Percentiles rank a stretch among this genome's conserved stretches.
Conservation (phyloP, 371 early-diverging fungal genomes). For the Saksenaea vasiformis region DNA sequence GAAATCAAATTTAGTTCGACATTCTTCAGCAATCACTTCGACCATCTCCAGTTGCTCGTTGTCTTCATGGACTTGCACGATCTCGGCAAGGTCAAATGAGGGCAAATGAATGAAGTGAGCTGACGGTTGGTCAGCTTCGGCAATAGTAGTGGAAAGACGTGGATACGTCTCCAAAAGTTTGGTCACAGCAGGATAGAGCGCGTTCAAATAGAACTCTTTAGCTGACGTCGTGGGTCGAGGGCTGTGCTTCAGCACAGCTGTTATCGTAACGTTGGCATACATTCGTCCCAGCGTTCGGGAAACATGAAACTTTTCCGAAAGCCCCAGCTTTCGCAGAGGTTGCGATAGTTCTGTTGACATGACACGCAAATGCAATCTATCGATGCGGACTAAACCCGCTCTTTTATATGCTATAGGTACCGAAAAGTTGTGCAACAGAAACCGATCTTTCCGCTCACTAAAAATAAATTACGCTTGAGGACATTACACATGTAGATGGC, state of each 20-base stretch:
- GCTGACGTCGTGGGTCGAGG: background rate
- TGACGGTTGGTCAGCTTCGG: slow-evolving; percentile 15
- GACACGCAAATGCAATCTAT: background rate
- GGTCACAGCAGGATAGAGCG: slow-evolving; percentile 23
- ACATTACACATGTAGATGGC: too few species aligned
- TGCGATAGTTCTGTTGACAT: background rate
- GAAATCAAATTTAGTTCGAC: slow-evolving; percentile 26
- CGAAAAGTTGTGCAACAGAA: background rate
- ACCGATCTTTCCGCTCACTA: background rate
- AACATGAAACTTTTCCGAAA: slow-evolving; percentile 42
- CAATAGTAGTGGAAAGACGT: slow-evolving; percentile 18
- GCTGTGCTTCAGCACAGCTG: slow-evolving; percentile 24
- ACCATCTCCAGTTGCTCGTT: background rate
- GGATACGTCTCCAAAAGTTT: slow-evolving; percentile 29
- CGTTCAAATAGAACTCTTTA: slow-evolving; percentile 15
- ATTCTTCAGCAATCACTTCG: slow-evolving; percentile 17
- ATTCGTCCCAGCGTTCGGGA: slow-evolving; percentile 27
- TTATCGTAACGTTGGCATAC: slow-evolving; percentile 35
- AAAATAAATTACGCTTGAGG: background rate
- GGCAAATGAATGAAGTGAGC: slow-evolving; percentile 29
- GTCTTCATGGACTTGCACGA: slow-evolving; percentile 6
- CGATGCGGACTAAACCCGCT: background rate
- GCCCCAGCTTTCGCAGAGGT: slow-evolving; percentile 21
- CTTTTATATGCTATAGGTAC: background rate
- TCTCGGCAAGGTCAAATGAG: slow-evolving; percentile 18